Evolutionary conservation across 148 eudicot genomes (phyloP), one percentile per base, ranked within the genome.

Genomic region (Spergularia marina): DNA sequence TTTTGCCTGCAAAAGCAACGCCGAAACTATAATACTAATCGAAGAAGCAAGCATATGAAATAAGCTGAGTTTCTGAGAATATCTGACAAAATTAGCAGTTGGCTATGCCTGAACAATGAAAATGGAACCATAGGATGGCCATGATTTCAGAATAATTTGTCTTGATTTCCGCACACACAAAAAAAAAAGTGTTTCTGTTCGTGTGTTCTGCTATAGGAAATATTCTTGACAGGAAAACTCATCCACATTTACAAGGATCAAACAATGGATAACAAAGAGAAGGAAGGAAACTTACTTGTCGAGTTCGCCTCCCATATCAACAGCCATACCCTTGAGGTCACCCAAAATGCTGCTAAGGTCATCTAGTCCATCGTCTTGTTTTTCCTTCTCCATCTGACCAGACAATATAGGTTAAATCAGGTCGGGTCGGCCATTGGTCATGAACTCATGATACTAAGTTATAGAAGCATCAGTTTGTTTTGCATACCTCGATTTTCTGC

Each of bases 251-350:
- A 30, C 4, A 30, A 30, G 36, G 36, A 30, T 30, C 1, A 30
- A 30, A 30, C 36, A 30, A 30, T 30, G 36, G 62, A 65, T 15
- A 11, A 49, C 55, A 68, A 49, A 17, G 53, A 34, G n/a, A 63
- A 55, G 20, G 12, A 57, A 40, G 44, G 18, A 58, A 78, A 86
- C 88, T 60, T 30, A 90, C 97, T 81, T 90, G 4, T 92, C 82
- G 47, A 90, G 95, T 86, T 94, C 98, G 78, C 85, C 36, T 77
- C 98, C 98, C 97, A 94, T 94, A 62, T 87, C 97, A 23, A 81
- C 70, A 36, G 97, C 98, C 98, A 94, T 91, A 11, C 98, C 97
- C 88, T 94, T 94, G 16, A 94, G 78, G 61, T 91, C 93, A 76
- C 97, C 98, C 79, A 94, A 79, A 65, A 94, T 91, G 68, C 83